A percentile compares a stretch with the other conserved stretches of the same genome.
Conservation (phyloP, 345 rosid species). For the Combretum micranthum region DNA sequence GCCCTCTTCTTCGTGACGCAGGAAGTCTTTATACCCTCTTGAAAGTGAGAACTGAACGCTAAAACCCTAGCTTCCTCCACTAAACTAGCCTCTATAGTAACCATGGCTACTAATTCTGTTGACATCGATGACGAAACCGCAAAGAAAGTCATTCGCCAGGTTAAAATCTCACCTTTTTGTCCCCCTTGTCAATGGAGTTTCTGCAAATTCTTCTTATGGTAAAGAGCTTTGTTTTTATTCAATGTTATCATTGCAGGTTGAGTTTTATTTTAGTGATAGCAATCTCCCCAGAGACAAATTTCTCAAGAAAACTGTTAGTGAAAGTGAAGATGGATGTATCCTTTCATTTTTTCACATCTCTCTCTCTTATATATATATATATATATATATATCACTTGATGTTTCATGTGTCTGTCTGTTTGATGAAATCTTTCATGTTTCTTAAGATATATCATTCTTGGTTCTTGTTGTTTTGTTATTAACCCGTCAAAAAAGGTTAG, state of each 20-base stretch:
- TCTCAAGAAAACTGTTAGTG: slow-evolving; percentile 48
- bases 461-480: neutral
- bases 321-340: slow-evolving; percentile 83
- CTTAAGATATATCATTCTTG: too few species aligned
- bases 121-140: slow-evolving; percentile 55
- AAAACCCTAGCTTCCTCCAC: too few species aligned
- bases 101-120: slow-evolving; percentile 56
- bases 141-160: slow-evolving; percentile 71
- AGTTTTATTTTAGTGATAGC: slow-evolving; percentile 93
- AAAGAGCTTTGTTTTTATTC: neutral
- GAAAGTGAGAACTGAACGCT: too few species aligned
- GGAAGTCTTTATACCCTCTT: too few species aligned
- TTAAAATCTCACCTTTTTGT: neutral
- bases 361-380: neutral
- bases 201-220: neutral
- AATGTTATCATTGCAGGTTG: slow-evolving; percentile 42
- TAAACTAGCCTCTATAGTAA: neutral
- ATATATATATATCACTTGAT: too few species aligned
- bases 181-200: neutral
- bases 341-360: slow-evolving; percentile 6
- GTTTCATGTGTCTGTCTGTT: too few species aligned
- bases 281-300: slow-evolving; percentile 81
- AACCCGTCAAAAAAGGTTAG: too few species aligned
- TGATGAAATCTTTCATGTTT: neutral
- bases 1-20: too few species aligned